Evolutionary conservation across 140 eudicot genomes (phyloP).

Genomic region (Anethum foeniculum): DNA sequence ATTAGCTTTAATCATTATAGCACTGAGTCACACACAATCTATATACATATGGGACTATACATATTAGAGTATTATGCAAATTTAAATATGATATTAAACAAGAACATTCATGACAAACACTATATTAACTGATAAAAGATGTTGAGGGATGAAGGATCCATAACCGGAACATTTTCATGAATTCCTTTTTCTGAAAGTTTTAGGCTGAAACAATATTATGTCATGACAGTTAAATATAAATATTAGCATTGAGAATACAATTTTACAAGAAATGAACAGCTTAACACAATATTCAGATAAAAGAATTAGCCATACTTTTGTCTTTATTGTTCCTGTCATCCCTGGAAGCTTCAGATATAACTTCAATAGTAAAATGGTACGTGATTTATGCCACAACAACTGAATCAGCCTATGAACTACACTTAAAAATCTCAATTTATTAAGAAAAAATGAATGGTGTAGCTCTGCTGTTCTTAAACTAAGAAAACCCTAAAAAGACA

Average conservation of each 20-base stretch:
- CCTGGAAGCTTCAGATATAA: slow-evolving; percentile 96
- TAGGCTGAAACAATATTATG: slow-evolving; percentile 25
- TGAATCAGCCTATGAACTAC: slow-evolving; percentile 64
- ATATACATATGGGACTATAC: too few species aligned
- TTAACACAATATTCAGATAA: slow-evolving; percentile 4
- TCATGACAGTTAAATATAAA: not conserved
- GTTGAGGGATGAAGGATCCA: too few species aligned
- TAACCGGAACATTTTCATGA: slow-evolving; percentile 93
- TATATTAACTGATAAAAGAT: too few species aligned
- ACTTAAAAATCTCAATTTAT: slow-evolving; percentile 2
- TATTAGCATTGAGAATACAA: not conserved
- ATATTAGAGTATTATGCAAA: too few species aligned
- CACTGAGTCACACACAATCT: not conserved
- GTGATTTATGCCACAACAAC: slow-evolving; percentile 95
- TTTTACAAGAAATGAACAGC: slow-evolving; percentile 3
- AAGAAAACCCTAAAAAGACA: slow-evolving; percentile 11
- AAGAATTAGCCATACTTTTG: slow-evolving; percentile 54
- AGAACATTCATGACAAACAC: too few species aligned
- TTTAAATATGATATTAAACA: too few species aligned
- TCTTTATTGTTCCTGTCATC: slow-evolving; percentile 99
- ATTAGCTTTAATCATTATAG: not conserved
- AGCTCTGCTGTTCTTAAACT: not conserved
- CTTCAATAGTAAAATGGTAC: slow-evolving; percentile 86
- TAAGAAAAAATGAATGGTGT: not conserved
- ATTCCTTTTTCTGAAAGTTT: slow-evolving; percentile 99